A percentile compares a stretch with the other conserved stretches of the same genome.
phyloP scores from a whole-genome alignment of 495 filamentous ascomycete species.

The Aspergillus egyptiacus region DNA sequence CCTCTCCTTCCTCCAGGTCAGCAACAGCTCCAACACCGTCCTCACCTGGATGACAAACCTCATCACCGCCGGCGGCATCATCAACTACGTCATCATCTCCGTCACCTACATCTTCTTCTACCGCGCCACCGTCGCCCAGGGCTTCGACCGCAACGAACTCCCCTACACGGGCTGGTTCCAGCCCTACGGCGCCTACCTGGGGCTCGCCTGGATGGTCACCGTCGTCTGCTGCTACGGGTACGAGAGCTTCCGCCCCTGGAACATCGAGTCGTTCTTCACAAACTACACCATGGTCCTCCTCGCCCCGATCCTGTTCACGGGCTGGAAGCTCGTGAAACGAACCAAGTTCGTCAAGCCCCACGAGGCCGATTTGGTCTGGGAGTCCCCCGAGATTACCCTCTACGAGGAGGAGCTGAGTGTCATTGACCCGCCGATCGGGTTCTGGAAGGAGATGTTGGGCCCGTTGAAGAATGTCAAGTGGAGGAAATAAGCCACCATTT shows the following conservation, averaged over 20 bases:
- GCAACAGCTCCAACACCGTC: conserved; percentile 22
- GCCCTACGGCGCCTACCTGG: conserved; percentile 50
- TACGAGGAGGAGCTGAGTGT: conserved; percentile 20
- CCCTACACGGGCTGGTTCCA: conserved; percentile 54
- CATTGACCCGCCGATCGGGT: conserved; percentile 1
- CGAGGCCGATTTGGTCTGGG: conserved; percentile 53
- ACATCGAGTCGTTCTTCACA: conserved; percentile 46
- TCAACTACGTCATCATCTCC: conserved; percentile 49
- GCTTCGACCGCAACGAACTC: conserved; percentile 45
- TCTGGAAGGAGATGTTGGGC: conserved; percentile 8
- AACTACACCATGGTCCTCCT: conserved; percentile 53
- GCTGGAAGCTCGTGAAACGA: conserved; percentile 52
- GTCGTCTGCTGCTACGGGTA: conserved; percentile 50
- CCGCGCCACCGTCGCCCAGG: conserved; percentile 49
- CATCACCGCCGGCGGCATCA: conserved; percentile 40
- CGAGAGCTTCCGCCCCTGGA: conserved; percentile 45
- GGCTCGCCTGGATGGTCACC: conserved; percentile 33
- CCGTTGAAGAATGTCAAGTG: background rate
- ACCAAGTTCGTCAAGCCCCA: conserved; percentile 43
- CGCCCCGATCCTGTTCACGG: conserved; percentile 38
- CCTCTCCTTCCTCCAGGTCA: conserved; percentile 39
- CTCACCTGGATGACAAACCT: conserved; percentile 32
- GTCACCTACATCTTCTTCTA: conserved; percentile 54
- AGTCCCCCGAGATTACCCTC: conserved; percentile 24
- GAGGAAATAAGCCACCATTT: too few species aligned